Conservation (phyloP, 23 red algal species). For the Porphyridium purpureum region DNA sequence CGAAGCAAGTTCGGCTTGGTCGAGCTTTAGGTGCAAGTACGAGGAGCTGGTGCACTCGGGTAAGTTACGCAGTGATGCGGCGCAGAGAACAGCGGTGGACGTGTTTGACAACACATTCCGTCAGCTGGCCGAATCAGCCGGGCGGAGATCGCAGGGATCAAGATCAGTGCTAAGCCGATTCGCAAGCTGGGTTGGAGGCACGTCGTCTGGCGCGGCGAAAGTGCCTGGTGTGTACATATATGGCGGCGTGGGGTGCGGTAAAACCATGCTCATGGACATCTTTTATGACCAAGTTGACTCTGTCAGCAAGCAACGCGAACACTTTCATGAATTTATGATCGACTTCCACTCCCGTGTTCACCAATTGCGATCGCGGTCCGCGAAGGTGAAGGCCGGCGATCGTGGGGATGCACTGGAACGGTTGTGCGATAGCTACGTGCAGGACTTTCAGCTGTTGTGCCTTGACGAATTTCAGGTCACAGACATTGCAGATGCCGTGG, state of each 20-base stretch:
- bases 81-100: no score
- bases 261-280: slow-evolving; percentile 76
- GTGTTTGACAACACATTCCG: no score
- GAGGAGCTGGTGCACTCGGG: no score
- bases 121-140: no score
- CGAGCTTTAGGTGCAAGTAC: no score
- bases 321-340: slow-evolving; percentile 53
- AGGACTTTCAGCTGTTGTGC: slow-evolving; percentile 40
- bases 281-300: slow-evolving; percentile 5
- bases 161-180: no score
- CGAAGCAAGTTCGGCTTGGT: no score
- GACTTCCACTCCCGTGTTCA: slow-evolving; percentile 24
- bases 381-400: slow-evolving; percentile 6
- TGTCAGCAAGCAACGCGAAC: slow-evolving; percentile 15
- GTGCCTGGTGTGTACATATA: not conserved
- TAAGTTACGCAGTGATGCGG: no score
- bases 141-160: no score
- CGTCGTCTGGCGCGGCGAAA: no score
- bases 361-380: not conserved
- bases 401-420: slow-evolving; percentile 7
- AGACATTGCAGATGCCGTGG: slow-evolving; percentile 79
- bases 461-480: slow-evolving; percentile 95
- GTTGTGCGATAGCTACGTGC: not conserved
- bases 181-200: no score
- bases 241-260: slow-evolving; percentile 64